Conservation (phyloP, 371 early-diverging fungal species). For the Coemansia sp. region DNA sequence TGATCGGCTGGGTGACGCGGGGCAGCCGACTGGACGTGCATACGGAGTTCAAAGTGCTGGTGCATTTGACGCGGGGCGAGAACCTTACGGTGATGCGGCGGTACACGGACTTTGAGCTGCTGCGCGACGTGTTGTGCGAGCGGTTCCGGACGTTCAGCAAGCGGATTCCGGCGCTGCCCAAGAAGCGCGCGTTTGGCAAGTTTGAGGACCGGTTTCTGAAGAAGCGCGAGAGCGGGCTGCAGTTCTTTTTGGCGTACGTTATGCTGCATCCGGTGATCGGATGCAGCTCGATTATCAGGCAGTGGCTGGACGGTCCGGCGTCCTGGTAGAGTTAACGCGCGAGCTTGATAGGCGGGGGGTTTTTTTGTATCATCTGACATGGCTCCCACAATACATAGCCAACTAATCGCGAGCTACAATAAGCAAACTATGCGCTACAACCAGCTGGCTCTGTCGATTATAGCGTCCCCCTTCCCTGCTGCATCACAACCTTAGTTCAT, state of each 20-base stretch:
- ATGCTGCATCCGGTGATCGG: constrained; percentile 49
- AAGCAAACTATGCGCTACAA: too few species aligned
- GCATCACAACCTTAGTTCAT: too few species aligned
- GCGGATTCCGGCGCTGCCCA: constrained; percentile 39
- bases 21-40: constrained; percentile 46
- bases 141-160: constrained; percentile 36
- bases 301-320: constrained; percentile 32
- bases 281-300: constrained; percentile 32
- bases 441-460: too few species aligned
- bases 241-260: constrained; percentile 47
- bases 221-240: constrained; percentile 46
- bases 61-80: constrained; percentile 26
- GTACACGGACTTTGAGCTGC: constrained; percentile 43
- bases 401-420: too few species aligned
- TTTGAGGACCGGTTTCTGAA: constrained; percentile 45
- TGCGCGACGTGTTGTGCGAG: constrained; percentile 35
- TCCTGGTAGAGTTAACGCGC: neutral
- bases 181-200: constrained; percentile 46
- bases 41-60: constrained; percentile 41
- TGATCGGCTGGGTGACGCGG: constrained; percentile 40
- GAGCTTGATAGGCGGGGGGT: too few species aligned
- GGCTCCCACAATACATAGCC: too few species aligned
- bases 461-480: too few species aligned
- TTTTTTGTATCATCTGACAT: neutral
- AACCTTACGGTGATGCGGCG: constrained; percentile 43